Base-by-base conservation (phyloP, 2,329 filamentous ascomycete genomes). In the Aspergillus phoenicis region DNA sequence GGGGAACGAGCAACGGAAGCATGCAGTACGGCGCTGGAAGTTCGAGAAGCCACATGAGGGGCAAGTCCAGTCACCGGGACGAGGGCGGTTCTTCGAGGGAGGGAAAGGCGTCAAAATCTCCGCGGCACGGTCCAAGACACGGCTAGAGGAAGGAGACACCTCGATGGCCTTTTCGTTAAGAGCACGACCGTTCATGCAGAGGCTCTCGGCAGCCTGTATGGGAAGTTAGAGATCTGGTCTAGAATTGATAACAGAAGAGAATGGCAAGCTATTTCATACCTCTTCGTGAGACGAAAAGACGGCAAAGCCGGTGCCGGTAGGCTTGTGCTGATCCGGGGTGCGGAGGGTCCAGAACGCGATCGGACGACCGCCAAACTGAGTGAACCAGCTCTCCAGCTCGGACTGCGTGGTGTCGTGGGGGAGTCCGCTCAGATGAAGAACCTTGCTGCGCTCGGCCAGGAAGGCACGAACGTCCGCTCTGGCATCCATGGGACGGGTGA, bases 241-340 rank as follows among this genome's bases (percentile, higher is more conserved):
- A 49, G 30, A 61, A 13, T 5, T 36, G 48, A 24, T 61, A n/a
- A 55, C n/a, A 54, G 47, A 13, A 58, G 28, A 49, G 59, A 59
- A 49, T 33, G 11, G 45, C 17, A 30, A 55, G 52, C 48, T 26
- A 48, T 26, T 13, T 83, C 88, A 81, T 82, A 97, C 93, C 89
- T 99, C 95, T 84, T 99, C 95, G 75, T 99, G 95, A 51, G 94
- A 98, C 65, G 95, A 98, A 76, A 99, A 99, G 59, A 99, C 94
- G 53, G 95, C 95, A 78, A 99, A 99, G 57, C 95, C 95, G 58
- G 94, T 96, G 47, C 95, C 95, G 8, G 95, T 99, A n/a, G 95
- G 95, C 84, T 99, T 99, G 81, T 98, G 95, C 81, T 98, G 95
- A 79, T 99, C 95, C 3, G 95, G 95, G 13, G 95, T 99, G 64